Conservation (phyloP, 352 stramenopile genomes). For the Pilasporangium apinafurcum region DNA sequence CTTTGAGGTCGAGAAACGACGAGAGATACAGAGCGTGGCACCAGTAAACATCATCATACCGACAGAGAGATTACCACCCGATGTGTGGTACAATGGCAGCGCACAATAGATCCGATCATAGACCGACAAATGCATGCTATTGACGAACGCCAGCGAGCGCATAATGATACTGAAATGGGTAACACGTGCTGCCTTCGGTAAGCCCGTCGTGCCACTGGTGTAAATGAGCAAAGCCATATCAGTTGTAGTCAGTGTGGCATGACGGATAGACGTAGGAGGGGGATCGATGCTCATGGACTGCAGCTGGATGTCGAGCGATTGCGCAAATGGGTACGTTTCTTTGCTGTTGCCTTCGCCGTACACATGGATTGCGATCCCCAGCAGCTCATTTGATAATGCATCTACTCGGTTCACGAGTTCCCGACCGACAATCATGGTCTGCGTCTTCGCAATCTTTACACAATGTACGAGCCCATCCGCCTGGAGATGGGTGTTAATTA, state of each 20-base stretch:
- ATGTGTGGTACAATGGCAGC: conserved; percentile 83
- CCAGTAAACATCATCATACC: conserved; percentile 78
- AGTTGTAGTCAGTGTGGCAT: conserved; percentile 29
- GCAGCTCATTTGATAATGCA: conserved; percentile 21
- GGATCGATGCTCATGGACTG: conserved; percentile 15
- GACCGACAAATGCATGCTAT: conserved; percentile 38
- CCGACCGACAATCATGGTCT: conserved; percentile 59
- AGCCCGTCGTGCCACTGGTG: conserved; percentile 76
- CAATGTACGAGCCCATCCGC: conserved; percentile 70
- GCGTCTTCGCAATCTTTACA: conserved; percentile 51
- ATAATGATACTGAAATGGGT: conserved; percentile 71
- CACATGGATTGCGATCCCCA: conserved; percentile 36
- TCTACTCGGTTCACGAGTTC: conserved; percentile 49
- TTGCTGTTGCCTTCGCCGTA: conserved; percentile 36
- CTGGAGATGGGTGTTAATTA: conserved; percentile 80
- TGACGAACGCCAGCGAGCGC: conserved; percentile 44
- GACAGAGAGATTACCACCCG: conserved; percentile 70
- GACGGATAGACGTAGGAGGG: conserved; percentile 15
- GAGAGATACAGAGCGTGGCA: conserved; percentile 66
- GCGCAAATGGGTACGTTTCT: conserved; percentile 19
- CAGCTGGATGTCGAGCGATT: conserved; percentile 38
- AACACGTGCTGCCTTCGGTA: conserved; percentile 75
- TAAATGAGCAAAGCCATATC: conserved; percentile 81
- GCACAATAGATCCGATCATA: conserved; percentile 74
- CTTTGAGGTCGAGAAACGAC: conserved; percentile 62